Conservation (phyloP, 495 filamentous ascomycete species). For the Viridothelium virens region DNA sequence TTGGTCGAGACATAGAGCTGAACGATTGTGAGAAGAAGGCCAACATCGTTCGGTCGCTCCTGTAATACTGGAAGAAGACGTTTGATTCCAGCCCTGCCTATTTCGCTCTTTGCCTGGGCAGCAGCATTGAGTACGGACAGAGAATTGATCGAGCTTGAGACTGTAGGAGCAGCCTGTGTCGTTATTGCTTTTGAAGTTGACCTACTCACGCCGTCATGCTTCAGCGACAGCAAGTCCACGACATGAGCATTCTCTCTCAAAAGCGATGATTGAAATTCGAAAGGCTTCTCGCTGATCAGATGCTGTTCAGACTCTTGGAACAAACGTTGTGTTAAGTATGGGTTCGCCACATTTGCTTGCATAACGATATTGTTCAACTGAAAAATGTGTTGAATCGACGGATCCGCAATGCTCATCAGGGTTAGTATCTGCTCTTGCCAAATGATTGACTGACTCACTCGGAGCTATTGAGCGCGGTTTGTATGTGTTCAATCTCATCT, state of each 20-base stretch:
- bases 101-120: slow-evolving; percentile 56
- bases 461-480: slow-evolving; percentile 54
- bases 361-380: slow-evolving; percentile 67
- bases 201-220: slow-evolving; percentile 62
- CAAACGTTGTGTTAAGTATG: slow-evolving; percentile 65
- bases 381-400: slow-evolving; percentile 67
- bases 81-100: slow-evolving; percentile 63
- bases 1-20: slow-evolving; percentile 72
- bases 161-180: slow-evolving; percentile 46
- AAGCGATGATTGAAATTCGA: slow-evolving; percentile 65
- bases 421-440: not conserved
- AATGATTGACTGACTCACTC: slow-evolving; percentile 44
- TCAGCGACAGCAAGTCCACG: slow-evolving; percentile 68
- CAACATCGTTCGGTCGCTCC: slow-evolving; percentile 71
- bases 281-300: slow-evolving; percentile 55
- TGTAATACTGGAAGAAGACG: slow-evolving; percentile 66
- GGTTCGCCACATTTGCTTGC: slow-evolving; percentile 55
- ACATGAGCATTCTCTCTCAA: slow-evolving; percentile 61
- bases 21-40: slow-evolving; percentile 71
- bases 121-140: slow-evolving; percentile 76
- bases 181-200: slow-evolving; percentile 55
- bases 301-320: slow-evolving; percentile 37
- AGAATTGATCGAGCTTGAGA: slow-evolving; percentile 50
- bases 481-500: slow-evolving; percentile 62
- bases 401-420: slow-evolving; percentile 51